These are phyloP conservation scores for Hirsutella minnesotensis DNA, from an alignment of 2,329 filamentous ascomycete genomes.

Conservation along the genomic window DNA sequence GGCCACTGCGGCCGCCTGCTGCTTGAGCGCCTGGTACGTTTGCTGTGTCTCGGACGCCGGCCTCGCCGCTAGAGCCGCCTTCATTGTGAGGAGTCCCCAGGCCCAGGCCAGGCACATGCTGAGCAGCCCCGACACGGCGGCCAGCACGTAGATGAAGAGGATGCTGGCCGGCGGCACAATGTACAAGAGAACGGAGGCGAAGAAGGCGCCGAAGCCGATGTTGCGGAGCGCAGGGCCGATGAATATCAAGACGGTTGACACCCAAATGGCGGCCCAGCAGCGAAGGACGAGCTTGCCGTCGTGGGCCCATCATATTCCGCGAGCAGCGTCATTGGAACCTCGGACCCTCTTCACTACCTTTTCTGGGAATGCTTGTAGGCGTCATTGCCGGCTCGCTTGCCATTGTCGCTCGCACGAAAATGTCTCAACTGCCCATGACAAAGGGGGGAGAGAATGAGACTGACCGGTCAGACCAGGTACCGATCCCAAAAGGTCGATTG, in stretches of 20 bases:
- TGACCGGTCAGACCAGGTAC: too few species aligned
- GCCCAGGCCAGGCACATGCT: conserved; percentile 36
- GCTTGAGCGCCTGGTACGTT: conserved; percentile 19
- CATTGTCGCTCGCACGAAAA: too few species aligned
- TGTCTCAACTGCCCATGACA: too few species aligned
- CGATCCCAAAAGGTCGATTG: too few species aligned
- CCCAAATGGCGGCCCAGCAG: conserved; percentile 33
- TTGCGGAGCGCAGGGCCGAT: conserved; percentile 27
- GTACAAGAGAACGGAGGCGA: conserved; percentile 27
- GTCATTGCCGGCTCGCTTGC: too few species aligned
- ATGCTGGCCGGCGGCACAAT: conserved; percentile 33
- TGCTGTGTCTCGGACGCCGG: conserved; percentile 24
- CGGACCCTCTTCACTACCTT: too few species aligned
- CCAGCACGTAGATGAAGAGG: conserved; percentile 31
- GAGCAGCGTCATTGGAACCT: too few species aligned
- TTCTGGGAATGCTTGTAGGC: too few species aligned
- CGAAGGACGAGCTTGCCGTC: conserved; percentile 35
- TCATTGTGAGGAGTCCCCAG: conserved; percentile 37
- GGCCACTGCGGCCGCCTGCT: conserved; percentile 21
- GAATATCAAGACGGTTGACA: conserved; percentile 31
- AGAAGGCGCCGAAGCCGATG: conserved; percentile 34
- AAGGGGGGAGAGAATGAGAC: too few species aligned
- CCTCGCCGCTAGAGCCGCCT: conserved; percentile 30
- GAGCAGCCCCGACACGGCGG: conserved; percentile 26
- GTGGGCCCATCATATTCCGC: conserved; percentile 6